Evolutionary conservation across 306 rosid species (phyloP).

Genomic region (Astragalus membranaceus): DNA sequence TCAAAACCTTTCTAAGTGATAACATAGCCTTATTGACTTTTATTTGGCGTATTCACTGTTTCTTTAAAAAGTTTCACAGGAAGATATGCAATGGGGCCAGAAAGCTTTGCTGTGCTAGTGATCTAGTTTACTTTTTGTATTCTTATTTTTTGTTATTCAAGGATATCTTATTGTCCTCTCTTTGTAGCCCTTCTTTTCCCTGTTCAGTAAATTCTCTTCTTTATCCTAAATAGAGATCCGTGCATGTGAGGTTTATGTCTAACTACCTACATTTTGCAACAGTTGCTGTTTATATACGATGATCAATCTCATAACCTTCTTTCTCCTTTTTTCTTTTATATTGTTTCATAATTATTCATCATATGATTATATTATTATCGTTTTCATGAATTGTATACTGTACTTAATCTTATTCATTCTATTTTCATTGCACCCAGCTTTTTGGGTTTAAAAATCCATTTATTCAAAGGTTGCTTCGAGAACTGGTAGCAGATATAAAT

Average conservation of each 20-base stretch:
- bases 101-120: background rate
- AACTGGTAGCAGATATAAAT: slow-evolving; percentile 55
- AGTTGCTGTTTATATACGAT: background rate
- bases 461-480: slow-evolving; percentile 71
- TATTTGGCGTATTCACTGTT: background rate
- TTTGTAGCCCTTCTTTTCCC: background rate
- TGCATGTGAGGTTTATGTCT: background rate
- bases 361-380: background rate
- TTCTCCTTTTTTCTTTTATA: background rate
- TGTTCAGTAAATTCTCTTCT: background rate
- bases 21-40: background rate
- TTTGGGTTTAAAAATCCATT: slow-evolving; percentile 81
- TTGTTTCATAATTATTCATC: background rate
- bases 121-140: background rate
- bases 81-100: background rate
- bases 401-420: slow-evolving; percentile 15
- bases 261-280: slow-evolving; percentile 4
- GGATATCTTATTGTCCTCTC: background rate
- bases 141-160: background rate
- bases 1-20: background rate
- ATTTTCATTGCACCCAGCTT: slow-evolving; percentile 46
- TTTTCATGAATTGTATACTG: background rate
- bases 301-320: slow-evolving; percentile 6
- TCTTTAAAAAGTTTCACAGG: background rate
- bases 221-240: background rate